Evolutionary conservation across 2,329 filamentous ascomycete genomes (phyloP).

Genomic region (Raffaelea ambrosiae): DNA sequence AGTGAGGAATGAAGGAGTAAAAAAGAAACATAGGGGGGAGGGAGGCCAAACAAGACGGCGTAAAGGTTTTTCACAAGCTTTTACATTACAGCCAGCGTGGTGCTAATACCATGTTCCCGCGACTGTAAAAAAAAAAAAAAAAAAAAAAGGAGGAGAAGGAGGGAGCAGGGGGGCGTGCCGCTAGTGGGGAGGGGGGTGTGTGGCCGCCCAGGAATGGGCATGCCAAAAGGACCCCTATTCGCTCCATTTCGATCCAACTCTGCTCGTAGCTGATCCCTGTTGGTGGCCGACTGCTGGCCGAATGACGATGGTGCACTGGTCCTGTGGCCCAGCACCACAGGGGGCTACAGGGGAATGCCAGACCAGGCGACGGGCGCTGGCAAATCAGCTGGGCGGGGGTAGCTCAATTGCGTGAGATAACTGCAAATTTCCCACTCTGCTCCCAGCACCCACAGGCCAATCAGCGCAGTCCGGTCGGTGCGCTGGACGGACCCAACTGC

Average conservation of each 20-base stretch:
- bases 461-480: background rate
- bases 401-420: background rate
- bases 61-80: conserved; percentile 1
- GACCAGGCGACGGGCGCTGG: too few relatives aligned
- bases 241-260: too few relatives aligned
- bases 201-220: too few relatives aligned
- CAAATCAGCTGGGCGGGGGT: background rate
- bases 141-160: background rate
- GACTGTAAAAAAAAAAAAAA: background rate
- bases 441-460: background rate
- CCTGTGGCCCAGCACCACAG: too few relatives aligned
- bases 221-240: too few relatives aligned
- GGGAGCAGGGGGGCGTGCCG: background rate
- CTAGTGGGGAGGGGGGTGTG: background rate
- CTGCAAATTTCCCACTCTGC: background rate
- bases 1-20: background rate
- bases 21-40: background rate
- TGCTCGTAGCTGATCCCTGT: too few relatives aligned
- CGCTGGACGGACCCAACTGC: too few relatives aligned
- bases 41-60: background rate
- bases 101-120: too few relatives aligned
- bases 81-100: background rate
- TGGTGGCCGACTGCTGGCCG: too few relatives aligned
- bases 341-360: too few relatives aligned
- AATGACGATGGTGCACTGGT: too few relatives aligned